Conservation (phyloP, 495 filamentous ascomycete species). For the Lophiostoma macrostomum region DNA sequence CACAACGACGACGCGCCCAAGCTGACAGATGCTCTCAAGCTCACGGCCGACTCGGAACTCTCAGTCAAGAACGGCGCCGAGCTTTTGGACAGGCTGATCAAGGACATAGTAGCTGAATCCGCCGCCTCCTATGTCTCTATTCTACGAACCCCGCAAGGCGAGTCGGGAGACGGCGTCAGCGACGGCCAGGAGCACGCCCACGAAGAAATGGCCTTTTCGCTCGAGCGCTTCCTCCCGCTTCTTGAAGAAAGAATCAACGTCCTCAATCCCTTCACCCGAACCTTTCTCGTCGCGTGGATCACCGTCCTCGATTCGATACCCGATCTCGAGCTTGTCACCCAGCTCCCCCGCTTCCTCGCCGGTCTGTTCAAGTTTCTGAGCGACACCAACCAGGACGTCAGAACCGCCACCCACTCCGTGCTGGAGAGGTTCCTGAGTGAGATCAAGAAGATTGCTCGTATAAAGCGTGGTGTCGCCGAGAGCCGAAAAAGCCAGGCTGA, state of each 20-base stretch:
- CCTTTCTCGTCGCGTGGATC: conserved; percentile 95
- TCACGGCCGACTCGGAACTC: conserved; percentile 91
- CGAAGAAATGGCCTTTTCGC: conserved; percentile 80
- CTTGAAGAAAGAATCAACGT: conserved; percentile 91
- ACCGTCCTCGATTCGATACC: conserved; percentile 94
- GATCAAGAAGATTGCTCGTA: conserved; percentile 87
- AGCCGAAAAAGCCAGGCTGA: conserved; percentile 68
- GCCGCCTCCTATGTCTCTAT: conserved; percentile 93
- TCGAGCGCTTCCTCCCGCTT: conserved; percentile 86
- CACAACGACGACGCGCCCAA: background rate
- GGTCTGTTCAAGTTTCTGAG: conserved; percentile 91
- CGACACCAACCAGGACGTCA: conserved; percentile 87
- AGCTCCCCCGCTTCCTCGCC: conserved; percentile 85
- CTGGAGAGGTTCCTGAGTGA: conserved; percentile 91
- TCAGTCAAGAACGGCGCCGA: conserved; percentile 99
- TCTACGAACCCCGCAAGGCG: conserved; percentile 55
- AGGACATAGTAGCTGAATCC: conserved; percentile 97
- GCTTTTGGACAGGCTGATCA: conserved; percentile 90
- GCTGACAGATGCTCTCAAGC: conserved; percentile 47
- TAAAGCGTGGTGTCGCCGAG: conserved; percentile 90
- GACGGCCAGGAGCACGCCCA: background rate
- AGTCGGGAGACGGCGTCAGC: conserved; percentile 46
- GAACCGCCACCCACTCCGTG: conserved; percentile 82
- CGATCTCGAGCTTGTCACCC: conserved; percentile 90
- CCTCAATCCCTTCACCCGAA: conserved; percentile 88